These are phyloP conservation scores for Tetrahymena elliotti DNA, from an alignment of 73 alveolate species.

Conservation along the genomic window DNA sequence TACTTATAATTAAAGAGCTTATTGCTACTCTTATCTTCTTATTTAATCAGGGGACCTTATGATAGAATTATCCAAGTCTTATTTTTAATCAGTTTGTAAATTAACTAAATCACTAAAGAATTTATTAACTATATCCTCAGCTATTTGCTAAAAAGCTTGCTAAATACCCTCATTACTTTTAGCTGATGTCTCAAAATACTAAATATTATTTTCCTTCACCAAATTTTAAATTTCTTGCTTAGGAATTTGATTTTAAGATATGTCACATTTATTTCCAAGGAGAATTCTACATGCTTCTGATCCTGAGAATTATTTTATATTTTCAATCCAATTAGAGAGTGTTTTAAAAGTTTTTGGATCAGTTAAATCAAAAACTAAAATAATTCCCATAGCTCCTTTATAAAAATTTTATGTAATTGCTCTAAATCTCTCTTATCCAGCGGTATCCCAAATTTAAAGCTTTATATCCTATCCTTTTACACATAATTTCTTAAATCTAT, in stretches of 20 bases:
- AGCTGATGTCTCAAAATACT: not conserved
- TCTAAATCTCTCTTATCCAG: constrained; percentile 77
- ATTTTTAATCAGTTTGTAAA: not conserved
- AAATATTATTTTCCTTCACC: not conserved
- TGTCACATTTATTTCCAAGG: not conserved
- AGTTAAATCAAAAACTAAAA: constrained; percentile 62
- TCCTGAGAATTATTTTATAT: constrained; percentile 20
- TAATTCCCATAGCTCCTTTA: constrained; percentile 78
- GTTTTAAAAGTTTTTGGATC: constrained; percentile 53
- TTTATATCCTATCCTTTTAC: constrained; percentile 65
- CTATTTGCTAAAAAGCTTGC: not conserved
- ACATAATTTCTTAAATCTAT: constrained; percentile 60
- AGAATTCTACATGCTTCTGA: not conserved
- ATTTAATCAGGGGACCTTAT: not conserved
- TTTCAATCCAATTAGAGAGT: constrained; percentile 55
- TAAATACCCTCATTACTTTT: not conserved
- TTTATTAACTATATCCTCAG: not conserved
- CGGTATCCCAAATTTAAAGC: constrained; percentile 82
- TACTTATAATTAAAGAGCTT: not conserved
- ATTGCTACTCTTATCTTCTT: not conserved
- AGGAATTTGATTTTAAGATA: not conserved
- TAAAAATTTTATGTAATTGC: constrained; percentile 73
- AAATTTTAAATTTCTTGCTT: not conserved
- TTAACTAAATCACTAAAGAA: not conserved
- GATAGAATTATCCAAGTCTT: not conserved